phyloP scores from a whole-genome alignment of 176 grass and related monocot genomes.

The Bromus sterilis region DNA sequence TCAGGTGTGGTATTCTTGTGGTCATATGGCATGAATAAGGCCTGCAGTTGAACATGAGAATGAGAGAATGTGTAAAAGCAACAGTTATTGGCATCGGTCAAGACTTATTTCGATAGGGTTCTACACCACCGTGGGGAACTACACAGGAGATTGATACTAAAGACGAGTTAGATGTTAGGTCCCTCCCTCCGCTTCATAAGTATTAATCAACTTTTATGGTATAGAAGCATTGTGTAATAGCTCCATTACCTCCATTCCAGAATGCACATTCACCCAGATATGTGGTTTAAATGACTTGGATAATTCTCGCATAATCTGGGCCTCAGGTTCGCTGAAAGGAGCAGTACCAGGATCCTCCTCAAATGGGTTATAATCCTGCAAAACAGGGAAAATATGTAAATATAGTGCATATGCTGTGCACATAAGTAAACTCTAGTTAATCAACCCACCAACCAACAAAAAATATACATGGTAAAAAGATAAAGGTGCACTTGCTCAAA shows the following conservation, averaged over 20 bases:
- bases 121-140: not conserved
- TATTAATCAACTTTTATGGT: not conserved
- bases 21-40: conserved; percentile 99
- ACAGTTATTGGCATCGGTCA: not conserved
- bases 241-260: conserved; percentile 89
- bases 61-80: not conserved
- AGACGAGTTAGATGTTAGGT: not conserved
- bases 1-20: conserved; percentile 88
- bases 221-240: not conserved
- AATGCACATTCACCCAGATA: conserved; percentile 97
- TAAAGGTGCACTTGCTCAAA: not conserved
- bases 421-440: not conserved
- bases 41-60: conserved; percentile 38
- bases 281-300: conserved; percentile 87
- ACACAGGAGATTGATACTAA: not conserved
- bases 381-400: conserved; percentile 17
- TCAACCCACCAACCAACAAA: not conserved
- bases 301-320: conserved; percentile 86
- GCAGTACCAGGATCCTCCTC: conserved; percentile 83
- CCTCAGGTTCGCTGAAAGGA: conserved; percentile 92
- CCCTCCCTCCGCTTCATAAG: not conserved
- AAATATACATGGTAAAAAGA: not conserved
- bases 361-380: conserved; percentile 92
- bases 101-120: not conserved
- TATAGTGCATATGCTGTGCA: not conserved